These are phyloP conservation scores for Dalbergia oliveri DNA, from an alignment of 306 rosid species.

Conservation along the genomic window DNA sequence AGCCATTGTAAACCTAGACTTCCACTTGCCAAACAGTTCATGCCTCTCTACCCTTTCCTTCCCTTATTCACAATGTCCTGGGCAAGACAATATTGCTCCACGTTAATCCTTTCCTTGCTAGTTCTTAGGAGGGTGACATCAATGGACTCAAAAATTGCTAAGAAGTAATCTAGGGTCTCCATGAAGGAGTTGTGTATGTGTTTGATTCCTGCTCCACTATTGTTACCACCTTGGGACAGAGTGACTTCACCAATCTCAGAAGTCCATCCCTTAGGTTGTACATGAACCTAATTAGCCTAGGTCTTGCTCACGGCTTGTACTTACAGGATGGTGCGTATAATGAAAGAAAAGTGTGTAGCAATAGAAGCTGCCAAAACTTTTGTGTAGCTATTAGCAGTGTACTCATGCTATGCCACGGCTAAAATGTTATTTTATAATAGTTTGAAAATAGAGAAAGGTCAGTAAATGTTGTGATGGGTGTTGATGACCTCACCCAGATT, in stretches of 20 bases:
- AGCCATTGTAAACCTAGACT: conserved; percentile 91
- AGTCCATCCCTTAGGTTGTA: conserved; percentile 89
- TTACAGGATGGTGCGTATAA: too few relatives aligned
- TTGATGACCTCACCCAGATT: too few relatives aligned
- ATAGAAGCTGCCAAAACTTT: too few relatives aligned
- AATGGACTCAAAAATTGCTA: conserved; percentile 92
- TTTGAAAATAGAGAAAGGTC: too few relatives aligned
- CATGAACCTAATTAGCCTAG: too few relatives aligned
- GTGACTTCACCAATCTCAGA: conserved; percentile 80
- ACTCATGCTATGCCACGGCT: too few relatives aligned
- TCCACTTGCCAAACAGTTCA: conserved; percentile 96
- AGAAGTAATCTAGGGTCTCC: conserved; percentile 85
- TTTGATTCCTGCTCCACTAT: conserved; percentile 96
- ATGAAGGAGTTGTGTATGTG: conserved; percentile 88
- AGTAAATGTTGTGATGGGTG: too few relatives aligned
- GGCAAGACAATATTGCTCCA: conserved; percentile 93
- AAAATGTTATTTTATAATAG: too few relatives aligned
- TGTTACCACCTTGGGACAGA: conserved; percentile 80
- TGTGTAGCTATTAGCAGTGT: too few relatives aligned
- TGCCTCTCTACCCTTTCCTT: conserved; percentile 88
- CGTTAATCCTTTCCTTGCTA: conserved; percentile 80
- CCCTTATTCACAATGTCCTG: conserved; percentile 89
- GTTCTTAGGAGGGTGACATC: conserved; percentile 75
- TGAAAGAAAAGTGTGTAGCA: too few relatives aligned
- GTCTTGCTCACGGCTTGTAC: too few relatives aligned